phyloP scores from a whole-genome alignment of 495 filamentous ascomycete genomes.

The Hamigera avellanea region DNA sequence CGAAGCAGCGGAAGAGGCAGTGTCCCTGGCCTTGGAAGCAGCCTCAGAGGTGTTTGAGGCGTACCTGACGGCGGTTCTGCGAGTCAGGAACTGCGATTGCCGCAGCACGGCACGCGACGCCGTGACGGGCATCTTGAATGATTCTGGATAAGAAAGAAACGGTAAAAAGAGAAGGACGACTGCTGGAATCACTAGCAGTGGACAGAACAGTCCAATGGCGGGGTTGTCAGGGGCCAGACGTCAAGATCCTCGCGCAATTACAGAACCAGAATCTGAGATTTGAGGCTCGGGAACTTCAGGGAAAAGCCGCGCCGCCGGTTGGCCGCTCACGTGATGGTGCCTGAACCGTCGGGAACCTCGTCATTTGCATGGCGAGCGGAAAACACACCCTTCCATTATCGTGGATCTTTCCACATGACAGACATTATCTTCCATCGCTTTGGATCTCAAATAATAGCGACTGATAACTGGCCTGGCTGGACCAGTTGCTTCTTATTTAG shows the following conservation, averaged over 20 bases:
- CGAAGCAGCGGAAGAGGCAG: slow-evolving; percentile 50
- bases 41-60: slow-evolving; percentile 61
- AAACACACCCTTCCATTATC: no score
- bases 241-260: slow-evolving; percentile 25
- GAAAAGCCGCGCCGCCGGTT: slow-evolving; percentile 8
- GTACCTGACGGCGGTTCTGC: slow-evolving; percentile 45
- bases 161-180: slow-evolving; percentile 16
- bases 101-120: slow-evolving; percentile 50
- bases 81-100: slow-evolving; percentile 46
- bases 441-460: no score
- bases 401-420: no score
- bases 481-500: no score
- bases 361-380: no score
- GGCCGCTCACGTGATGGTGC: slow-evolving; percentile 12
- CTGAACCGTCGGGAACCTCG: background rate
- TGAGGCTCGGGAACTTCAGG: slow-evolving; percentile 35
- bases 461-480: no score
- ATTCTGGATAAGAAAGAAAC: slow-evolving; percentile 15
- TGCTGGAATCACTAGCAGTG: slow-evolving; percentile 19
- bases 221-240: slow-evolving; percentile 19
- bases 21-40: slow-evolving; percentile 54
- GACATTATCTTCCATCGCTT: no score
- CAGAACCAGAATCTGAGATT: slow-evolving; percentile 33
- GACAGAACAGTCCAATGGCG: slow-evolving; percentile 32
- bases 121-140: slow-evolving; percentile 33